phyloP scores from a whole-genome alignment of 2,329 filamentous ascomycete species.

The Chalara sp. region DNA sequence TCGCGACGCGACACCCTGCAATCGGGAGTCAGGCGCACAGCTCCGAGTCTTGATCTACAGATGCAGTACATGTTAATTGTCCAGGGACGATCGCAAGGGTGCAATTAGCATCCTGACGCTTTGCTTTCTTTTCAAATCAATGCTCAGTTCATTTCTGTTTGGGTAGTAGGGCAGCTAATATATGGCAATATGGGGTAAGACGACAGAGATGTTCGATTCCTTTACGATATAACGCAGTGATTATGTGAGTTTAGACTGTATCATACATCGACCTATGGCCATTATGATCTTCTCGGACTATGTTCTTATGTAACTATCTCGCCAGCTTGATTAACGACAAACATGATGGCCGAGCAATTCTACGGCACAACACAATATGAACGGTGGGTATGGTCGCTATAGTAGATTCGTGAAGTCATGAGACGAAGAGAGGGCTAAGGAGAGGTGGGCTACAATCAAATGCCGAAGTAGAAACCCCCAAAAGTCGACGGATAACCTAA shows the following conservation, averaged over 20 bases:
- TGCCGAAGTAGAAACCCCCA: constrained; percentile 9
- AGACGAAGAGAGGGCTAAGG: constrained; percentile 22
- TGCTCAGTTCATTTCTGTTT: too few species aligned
- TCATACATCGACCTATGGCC: constrained; percentile 6
- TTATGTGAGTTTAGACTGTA: background rate
- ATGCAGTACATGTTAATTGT: too few species aligned
- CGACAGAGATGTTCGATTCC: too few species aligned
- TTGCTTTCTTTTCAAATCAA: too few species aligned
- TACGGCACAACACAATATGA: constrained; percentile 18
- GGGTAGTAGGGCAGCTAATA: too few species aligned
- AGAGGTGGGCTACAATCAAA: constrained; percentile 5
- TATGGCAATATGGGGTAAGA: too few species aligned
- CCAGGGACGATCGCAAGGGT: too few species aligned
- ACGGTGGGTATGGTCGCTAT: constrained; percentile 29
- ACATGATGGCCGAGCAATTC: constrained; percentile 8
- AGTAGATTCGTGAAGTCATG: constrained; percentile 31
- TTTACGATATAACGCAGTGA: too few species aligned
- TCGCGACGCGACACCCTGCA: too few species aligned
- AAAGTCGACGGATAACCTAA: constrained; percentile 24
- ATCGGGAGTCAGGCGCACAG: too few species aligned
- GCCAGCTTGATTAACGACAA: constrained; percentile 10
- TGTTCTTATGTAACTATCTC: constrained; percentile 11
- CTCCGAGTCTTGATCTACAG: too few species aligned
- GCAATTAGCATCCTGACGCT: too few species aligned
- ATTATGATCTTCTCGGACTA: constrained; percentile 9